Conservation (phyloP, 2,329 filamentous ascomycete genomes). For the Exophiala oligosperma region DNA sequence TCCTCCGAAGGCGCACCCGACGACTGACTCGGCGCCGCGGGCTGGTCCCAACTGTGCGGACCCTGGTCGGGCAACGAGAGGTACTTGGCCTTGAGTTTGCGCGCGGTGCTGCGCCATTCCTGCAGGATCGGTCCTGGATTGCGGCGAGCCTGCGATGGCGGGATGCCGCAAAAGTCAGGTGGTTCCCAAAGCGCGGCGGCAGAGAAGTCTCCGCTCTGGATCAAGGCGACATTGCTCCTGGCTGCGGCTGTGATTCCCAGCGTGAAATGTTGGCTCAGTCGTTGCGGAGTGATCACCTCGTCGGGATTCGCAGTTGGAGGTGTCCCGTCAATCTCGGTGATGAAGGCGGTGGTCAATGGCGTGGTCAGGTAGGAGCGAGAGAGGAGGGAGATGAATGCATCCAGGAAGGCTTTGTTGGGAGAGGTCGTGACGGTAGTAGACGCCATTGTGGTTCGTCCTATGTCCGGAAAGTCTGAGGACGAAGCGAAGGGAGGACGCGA, state of each 20-base stretch:
- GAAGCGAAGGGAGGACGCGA: not conserved
- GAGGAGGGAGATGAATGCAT: slow-evolving; percentile 28
- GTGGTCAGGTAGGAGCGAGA: slow-evolving; percentile 25
- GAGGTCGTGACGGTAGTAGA: slow-evolving; percentile 11
- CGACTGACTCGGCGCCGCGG: slow-evolving; percentile 28
- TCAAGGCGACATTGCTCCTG: slow-evolving; percentile 25
- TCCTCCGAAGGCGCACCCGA: slow-evolving; percentile 28
- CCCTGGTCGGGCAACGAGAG: slow-evolving; percentile 27
- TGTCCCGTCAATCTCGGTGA: slow-evolving; percentile 28
- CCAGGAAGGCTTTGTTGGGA: slow-evolving; percentile 23
- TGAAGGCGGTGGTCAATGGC: slow-evolving; percentile 29
- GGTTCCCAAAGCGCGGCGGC: slow-evolving; percentile 30
- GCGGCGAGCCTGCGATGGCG: slow-evolving; percentile 26
- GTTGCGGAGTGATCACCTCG: slow-evolving; percentile 23
- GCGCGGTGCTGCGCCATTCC: slow-evolving; percentile 23
- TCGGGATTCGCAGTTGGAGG: slow-evolving; percentile 9
- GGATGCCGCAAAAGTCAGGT: slow-evolving; percentile 29
- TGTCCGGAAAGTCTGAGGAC: not conserved
- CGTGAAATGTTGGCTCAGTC: slow-evolving; percentile 28
- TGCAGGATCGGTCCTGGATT: slow-evolving; percentile 28
- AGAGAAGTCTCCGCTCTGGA: slow-evolving; percentile 16
- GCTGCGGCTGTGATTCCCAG: slow-evolving; percentile 29
- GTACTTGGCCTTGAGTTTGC: slow-evolving; percentile 28
- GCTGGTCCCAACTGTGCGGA: slow-evolving; percentile 28
- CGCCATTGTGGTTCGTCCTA: slow-evolving; percentile 10